A percentile compares a stretch with the other conserved stretches of the same genome.
phyloP scores from a whole-genome alignment of 306 rosid genomes.

The Prunus armeniaca region DNA sequence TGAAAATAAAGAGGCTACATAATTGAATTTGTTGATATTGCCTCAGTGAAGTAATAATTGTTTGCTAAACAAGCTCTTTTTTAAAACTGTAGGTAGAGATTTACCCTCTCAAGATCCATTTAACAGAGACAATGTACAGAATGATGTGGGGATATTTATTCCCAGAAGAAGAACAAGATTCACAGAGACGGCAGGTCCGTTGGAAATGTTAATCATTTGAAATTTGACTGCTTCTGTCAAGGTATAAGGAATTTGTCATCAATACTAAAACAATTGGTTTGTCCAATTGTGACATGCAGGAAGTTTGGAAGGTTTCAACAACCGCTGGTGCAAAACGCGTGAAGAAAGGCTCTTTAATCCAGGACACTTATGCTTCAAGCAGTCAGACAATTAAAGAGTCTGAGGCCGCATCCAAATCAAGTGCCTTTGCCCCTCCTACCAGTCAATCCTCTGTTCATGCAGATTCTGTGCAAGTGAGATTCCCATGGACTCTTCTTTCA shows the following conservation, averaged over 20 bases:
- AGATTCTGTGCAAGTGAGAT: constrained; percentile 71
- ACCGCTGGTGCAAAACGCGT: constrained; percentile 92
- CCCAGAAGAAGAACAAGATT: constrained; percentile 98
- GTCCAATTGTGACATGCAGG: constrained; percentile 48
- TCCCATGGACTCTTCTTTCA: constrained; percentile 19
- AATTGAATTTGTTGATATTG: neutral
- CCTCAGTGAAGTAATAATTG: neutral
- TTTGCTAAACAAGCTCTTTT: constrained; percentile 30
- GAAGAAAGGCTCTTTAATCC: constrained; percentile 61
- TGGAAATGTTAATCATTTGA: constrained; percentile 19
- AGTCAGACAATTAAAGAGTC: constrained; percentile 63
- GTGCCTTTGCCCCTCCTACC: constrained; percentile 42
- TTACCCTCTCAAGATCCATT: constrained; percentile 95
- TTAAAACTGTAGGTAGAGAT: constrained; percentile 65
- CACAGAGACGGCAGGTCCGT: constrained; percentile 93
- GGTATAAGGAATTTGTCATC: constrained; percentile 11
- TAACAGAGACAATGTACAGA: constrained; percentile 93
- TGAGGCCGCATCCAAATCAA: constrained; percentile 58
- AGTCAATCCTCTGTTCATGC: constrained; percentile 50
- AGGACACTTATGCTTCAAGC: constrained; percentile 61
- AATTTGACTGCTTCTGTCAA: constrained; percentile 10
- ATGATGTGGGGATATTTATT: constrained; percentile 98
- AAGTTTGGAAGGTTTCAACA: constrained; percentile 97
- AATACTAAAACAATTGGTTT: constrained; percentile 21
- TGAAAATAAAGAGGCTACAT: neutral